Evolutionary conservation across 1,284 basidiomycete genomes (phyloP), one percentile per base, ranked within the genome.

Genomic region (Takashimella tepidaria): DNA sequence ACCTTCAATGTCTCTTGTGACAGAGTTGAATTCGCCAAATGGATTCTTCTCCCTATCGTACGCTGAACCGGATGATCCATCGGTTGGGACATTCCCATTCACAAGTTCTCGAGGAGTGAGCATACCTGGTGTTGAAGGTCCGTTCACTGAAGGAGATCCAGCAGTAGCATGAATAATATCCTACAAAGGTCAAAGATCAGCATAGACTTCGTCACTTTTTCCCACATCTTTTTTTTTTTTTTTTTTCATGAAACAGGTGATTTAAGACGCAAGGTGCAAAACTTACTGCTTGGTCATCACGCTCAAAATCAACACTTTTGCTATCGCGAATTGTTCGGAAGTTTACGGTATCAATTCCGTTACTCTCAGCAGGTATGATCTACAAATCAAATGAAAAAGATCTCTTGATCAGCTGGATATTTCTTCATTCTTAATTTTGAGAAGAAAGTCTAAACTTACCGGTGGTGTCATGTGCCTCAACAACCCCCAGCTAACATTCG

Each of bases 401-500:
- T n/a, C n/a, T n/a, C n/a, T n/a, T n/a, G n/a, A n/a, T n/a, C n/a
- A n/a, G n/a, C n/a, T n/a, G n/a, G n/a, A n/a, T n/a, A n/a, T n/a
- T n/a, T n/a, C n/a, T n/a, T n/a, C n/a, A n/a, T n/a, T n/a, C n/a
- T n/a, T n/a, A n/a, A n/a, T n/a, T n/a, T n/a, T n/a, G n/a, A n/a
- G n/a, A n/a, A n/a, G n/a, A n/a, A n/a, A 41, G 42, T 41, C 13
- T n/a, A 27, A 25, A 64, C 63, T 51, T 75, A 92, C 92, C 73
- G 96, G 95, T 53, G 95, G 96, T 66, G 86, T 86, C 67, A 85
- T 87, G 77, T 98, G 88, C 62, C 96, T 83, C 70, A 99, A 77
- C 59, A 98, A 79, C 23, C 95, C 96, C 96, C 95, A 99, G 76
- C 91, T 95, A 72, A 96, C 85, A 69, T 89, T 89, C 24, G 81